Base-by-base conservation (phyloP, 352 stramenopile genomes). In the Peronosclerospora sorghi region DNA sequence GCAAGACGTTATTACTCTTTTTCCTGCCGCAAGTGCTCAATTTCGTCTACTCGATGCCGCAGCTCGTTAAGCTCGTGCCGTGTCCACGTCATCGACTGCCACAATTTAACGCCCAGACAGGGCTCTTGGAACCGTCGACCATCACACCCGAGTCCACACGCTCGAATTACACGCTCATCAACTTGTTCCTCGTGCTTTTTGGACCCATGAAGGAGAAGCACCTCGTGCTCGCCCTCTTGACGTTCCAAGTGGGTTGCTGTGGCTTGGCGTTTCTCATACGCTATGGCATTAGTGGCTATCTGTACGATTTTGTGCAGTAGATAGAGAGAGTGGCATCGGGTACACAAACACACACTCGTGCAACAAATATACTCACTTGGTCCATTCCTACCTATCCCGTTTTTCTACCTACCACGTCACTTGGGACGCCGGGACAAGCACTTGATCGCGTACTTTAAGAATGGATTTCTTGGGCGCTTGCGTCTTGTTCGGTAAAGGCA, bases 1-100 rank as follows among this genome's bases (percentile, higher is more conserved):
- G 73, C 74, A 98, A 99, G 68, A 98, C 95, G 9, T 67, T 99
- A 28, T 54, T 98, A 47, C 77, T 99, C 17, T 97, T 99, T 59
- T 98, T 99, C 57, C 66, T 97, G 42, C 96, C 96, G 14, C 96
- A 99, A 58, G 71, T 98, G 27, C 65, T 98, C 43, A 99, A 99
- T 66, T 99, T 99, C 54, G 21, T 98, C n/a, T 97, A 97, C 59
- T 98, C 90, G 24, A 45, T 97, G 24, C 96, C 96, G 21, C 96
- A 99, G 68, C 67, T 99, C 3, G 97, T 98, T 67, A 97, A 97
- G 59, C 60, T 99, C 35, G 75, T 98, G 32, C 94, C 93, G 15
- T 99, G 96, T 60, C 96, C 96, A n/a, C 75, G 96, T 44, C 96
- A 99, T 55, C 82, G 96, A 15, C 65, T 99, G 29, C 96, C 96